phyloP scores from a whole-genome alignment of 2,329 filamentous ascomycete species.

The Botrytis deweyae region DNA sequence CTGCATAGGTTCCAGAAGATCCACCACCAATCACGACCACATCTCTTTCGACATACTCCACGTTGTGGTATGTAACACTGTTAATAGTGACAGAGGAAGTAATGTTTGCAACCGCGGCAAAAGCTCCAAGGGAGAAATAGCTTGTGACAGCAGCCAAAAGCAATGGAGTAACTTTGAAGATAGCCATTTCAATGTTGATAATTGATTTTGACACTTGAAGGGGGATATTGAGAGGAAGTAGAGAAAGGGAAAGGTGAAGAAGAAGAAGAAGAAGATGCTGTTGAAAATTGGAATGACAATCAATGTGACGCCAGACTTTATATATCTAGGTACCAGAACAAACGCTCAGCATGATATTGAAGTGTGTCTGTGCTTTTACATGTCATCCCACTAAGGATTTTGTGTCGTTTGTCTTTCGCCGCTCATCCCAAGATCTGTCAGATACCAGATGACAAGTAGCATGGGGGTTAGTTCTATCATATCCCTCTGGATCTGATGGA shows the following conservation, averaged over 20 bases:
- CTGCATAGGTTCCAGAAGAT: conserved; percentile 41
- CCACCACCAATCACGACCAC: conserved; percentile 43
- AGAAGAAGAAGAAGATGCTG: background rate
- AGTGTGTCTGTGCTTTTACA: background rate
- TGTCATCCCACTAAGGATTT: background rate
- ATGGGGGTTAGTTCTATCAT: background rate
- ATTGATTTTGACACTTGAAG: no score
- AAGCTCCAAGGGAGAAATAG: background rate
- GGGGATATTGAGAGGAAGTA: background rate
- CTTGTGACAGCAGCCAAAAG: background rate
- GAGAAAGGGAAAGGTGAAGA: background rate
- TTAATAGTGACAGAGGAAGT: background rate
- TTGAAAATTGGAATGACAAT: background rate
- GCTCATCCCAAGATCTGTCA: background rate
- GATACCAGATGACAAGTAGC: background rate
- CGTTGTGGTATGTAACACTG: background rate
- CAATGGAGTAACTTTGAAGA: background rate
- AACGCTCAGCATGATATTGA: background rate
- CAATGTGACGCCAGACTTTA: background rate
- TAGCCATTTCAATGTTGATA: background rate
- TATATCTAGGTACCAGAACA: background rate
- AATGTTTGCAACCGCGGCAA: background rate
- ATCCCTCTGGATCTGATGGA: background rate
- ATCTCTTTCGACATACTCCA: conserved; percentile 28
- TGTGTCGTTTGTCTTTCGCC: background rate